phyloP scores from a whole-genome alignment of 2,329 filamentous ascomycete genomes.

The Epichloe brachyelytri region DNA sequence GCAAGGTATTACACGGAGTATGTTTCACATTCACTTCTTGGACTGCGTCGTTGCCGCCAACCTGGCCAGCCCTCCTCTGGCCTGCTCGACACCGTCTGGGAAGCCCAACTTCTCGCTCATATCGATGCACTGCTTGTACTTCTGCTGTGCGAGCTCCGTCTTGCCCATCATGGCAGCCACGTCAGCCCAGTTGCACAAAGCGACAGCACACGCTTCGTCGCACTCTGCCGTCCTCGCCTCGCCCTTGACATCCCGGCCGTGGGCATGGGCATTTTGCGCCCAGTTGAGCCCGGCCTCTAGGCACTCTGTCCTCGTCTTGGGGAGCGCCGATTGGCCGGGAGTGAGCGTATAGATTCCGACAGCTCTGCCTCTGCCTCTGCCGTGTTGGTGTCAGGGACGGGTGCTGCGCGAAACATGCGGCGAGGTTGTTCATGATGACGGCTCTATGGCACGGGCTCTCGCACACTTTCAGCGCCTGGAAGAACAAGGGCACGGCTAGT shows the following conservation, averaged over 20 bases:
- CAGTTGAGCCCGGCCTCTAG: slow-evolving; percentile 62
- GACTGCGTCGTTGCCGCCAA: slow-evolving; percentile 10
- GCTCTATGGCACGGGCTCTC: slow-evolving; percentile 62
- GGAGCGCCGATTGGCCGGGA: slow-evolving; percentile 17
- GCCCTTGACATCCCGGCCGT: slow-evolving; percentile 51
- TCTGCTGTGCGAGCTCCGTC: slow-evolving; percentile 47
- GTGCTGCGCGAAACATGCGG: slow-evolving; percentile 60
- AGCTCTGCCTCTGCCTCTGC: slow-evolving; percentile 14
- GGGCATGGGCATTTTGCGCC: slow-evolving; percentile 62
- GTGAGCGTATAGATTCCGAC: slow-evolving; percentile 16
- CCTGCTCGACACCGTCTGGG: slow-evolving; percentile 36
- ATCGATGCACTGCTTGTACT: slow-evolving; percentile 55
- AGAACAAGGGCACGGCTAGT: slow-evolving; percentile 72
- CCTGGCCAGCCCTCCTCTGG: slow-evolving; percentile 34
- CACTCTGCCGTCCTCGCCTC: slow-evolving; percentile 64
- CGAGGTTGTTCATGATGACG: slow-evolving; percentile 76
- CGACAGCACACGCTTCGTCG: slow-evolving; percentile 68
- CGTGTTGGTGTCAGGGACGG: slow-evolving; percentile 22
- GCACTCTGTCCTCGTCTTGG: slow-evolving; percentile 42
- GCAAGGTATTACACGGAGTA: background rate
- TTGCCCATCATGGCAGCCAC: slow-evolving; percentile 66
- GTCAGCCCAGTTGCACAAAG: slow-evolving; percentile 77
- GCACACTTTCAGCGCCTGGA: slow-evolving; percentile 66
- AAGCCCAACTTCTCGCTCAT: slow-evolving; percentile 45
- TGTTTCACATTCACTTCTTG: background rate